phyloP scores from a whole-genome alignment of 306 rosid species.

The Cucurbita pepo region DNA sequence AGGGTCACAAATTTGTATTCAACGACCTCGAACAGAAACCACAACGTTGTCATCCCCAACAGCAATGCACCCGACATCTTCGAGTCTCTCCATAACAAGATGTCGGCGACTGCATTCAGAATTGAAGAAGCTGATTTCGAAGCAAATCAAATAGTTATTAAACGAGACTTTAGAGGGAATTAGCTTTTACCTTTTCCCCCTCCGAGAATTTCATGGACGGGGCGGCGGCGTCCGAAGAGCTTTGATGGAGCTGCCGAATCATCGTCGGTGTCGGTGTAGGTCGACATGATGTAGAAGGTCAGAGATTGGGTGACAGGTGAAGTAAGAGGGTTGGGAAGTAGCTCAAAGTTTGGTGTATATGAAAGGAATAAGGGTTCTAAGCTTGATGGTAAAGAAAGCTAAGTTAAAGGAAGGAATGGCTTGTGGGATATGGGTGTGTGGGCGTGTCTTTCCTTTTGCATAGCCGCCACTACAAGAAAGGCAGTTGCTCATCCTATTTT shows the following conservation, averaged over 20 bases:
- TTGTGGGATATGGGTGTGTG: background rate
- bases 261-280: background rate
- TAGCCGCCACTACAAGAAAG: background rate
- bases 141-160: too few relatives aligned
- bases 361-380: constrained; percentile 23
- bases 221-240: background rate
- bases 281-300: background rate
- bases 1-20: constrained; percentile 59
- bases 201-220: background rate
- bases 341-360: background rate
- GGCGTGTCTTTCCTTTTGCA: background rate
- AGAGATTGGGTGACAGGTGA: background rate
- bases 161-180: background rate
- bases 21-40: constrained; percentile 65
- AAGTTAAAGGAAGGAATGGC: constrained; percentile 6
- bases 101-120: constrained; percentile 45
- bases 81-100: constrained; percentile 50
- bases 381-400: constrained; percentile 31
- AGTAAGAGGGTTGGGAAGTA: background rate
- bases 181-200: background rate
- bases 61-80: constrained; percentile 35
- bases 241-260: background rate
- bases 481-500: background rate
- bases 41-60: constrained; percentile 41
- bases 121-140: too few relatives aligned